Percentiles rank a stretch among this genome's conserved stretches.
These are phyloP conservation scores for Aegilops tauschii DNA, from an alignment of 176 grass and related monocot genomes.

Conservation along the genomic window DNA sequence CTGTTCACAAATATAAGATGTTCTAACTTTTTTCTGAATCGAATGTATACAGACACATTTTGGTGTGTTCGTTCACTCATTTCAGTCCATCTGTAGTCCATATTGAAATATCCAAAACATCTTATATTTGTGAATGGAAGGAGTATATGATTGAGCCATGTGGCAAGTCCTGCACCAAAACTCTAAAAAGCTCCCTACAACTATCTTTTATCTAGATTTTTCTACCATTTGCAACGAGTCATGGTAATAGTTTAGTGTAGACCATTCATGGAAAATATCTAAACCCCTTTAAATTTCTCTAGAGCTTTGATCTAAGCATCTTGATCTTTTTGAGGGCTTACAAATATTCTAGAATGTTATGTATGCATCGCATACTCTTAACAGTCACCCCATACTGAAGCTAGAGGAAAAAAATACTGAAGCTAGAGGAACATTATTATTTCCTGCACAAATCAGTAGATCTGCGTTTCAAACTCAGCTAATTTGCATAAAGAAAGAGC, in stretches of 20 bases:
- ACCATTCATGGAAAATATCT: neutral
- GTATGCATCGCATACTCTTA: neutral
- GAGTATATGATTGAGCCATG: neutral
- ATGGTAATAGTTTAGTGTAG: neutral
- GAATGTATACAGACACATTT: no score
- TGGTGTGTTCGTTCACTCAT: no score
- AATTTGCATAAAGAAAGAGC: neutral
- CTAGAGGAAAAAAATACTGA: neutral
- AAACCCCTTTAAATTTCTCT: neutral
- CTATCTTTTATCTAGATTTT: neutral
- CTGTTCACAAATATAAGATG: no score
- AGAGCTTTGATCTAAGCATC: neutral
- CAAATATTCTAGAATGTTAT: neutral
- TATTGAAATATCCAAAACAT: no score
- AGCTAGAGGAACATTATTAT: neutral
- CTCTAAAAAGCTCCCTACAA: neutral
- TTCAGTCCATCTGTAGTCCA: no score
- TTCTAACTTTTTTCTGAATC: no score
- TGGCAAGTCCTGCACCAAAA: neutral
- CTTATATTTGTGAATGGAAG: no score
- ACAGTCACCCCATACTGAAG: neutral
- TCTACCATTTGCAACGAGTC: neutral
- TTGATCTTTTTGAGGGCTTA: neutral
- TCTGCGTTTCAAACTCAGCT: neutral
- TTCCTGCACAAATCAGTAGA: constrained; percentile 1